These are phyloP conservation scores for Datisca glomerata DNA, from an alignment of 306 rosid species.

Conservation along the genomic window DNA sequence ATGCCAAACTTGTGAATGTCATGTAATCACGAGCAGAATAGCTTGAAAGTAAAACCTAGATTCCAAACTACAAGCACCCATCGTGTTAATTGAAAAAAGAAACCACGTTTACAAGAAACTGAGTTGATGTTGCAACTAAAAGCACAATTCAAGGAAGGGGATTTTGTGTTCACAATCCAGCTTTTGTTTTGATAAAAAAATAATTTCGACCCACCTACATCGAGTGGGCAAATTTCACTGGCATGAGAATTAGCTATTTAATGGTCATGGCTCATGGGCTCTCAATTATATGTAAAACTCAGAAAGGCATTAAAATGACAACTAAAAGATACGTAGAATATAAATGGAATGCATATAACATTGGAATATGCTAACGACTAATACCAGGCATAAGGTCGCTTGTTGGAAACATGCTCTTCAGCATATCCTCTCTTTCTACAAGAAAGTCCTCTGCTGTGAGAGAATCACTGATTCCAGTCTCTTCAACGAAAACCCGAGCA, in stretches of 20 bases:
- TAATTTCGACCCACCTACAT: too few relatives aligned
- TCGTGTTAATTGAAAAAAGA: too few relatives aligned
- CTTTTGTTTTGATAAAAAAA: too few relatives aligned
- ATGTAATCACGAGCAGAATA: not conserved
- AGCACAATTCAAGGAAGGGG: too few relatives aligned
- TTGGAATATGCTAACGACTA: not conserved
- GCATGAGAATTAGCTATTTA: not conserved
- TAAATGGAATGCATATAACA: not conserved
- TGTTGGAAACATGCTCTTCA: slow-evolving; percentile 54
- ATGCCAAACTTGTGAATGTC: too few relatives aligned
- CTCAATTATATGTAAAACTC: too few relatives aligned
- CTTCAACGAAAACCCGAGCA: slow-evolving; percentile 76
- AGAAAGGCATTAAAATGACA: not conserved
- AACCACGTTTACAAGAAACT: too few relatives aligned
- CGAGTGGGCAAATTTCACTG: not conserved
- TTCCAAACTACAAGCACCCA: too few relatives aligned
- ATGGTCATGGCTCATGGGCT: too few relatives aligned
- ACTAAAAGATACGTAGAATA: not conserved
- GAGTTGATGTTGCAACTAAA: too few relatives aligned
- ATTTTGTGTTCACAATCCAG: too few relatives aligned
- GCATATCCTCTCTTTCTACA: slow-evolving; percentile 67
- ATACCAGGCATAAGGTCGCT: slow-evolving; percentile 87
- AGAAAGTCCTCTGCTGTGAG: slow-evolving; percentile 67
- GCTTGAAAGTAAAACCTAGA: too few relatives aligned
- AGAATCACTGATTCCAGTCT: slow-evolving; percentile 53